Base-by-base conservation (phyloP, 495 filamentous ascomycete genomes). In the Chaetomidium leptoderma region DNA sequence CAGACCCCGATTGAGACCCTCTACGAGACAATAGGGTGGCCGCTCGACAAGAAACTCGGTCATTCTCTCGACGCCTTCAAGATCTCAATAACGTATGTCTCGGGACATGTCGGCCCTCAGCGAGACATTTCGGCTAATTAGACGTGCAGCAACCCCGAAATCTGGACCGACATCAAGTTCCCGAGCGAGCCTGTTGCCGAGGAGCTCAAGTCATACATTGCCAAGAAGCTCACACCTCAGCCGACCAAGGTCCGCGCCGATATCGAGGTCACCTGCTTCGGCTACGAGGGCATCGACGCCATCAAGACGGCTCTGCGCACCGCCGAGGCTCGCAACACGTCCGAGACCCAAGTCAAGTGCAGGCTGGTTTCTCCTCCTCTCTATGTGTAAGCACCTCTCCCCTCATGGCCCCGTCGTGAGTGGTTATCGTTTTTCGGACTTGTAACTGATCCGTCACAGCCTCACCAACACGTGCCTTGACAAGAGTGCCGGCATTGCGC, bases 31-130 rank as follows among this genome's bases (percentile, higher is more conserved):
- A 97, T 98, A 74, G 92, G 84, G 43, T 98, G 93, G 93, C 95
- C 95, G 7, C 77, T 98, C 70, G 91, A 95, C 83, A 92, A 91
- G 80, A 95, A 91, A 74, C 97, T 92, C 72, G 95, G 93, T 32
- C 92, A 97, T 73, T 84, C 92, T 7, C 86, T 97, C 63, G 93
- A 98, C 71, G 95, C 95, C 6, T 97, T 98, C 82, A 97, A 97
- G 80, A 86, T 96, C 48, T 92, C 90, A 49, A 98, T 98, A 78
- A 97, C 95, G 89, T 92, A 84, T 64, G 85, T 67, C 29, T 26
- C 24, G 7, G 16, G 17, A 2, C 7, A 37, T 21, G 16, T 35
- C 27, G 17, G 26, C 11, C 4, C 10, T 14, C 1, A n/a, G 26
- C 11, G 26, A 29, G 3, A 11, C 8, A 13, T 3, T 4, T 39